Conservation (phyloP, 2,329 filamentous ascomycete genomes). For the Fusarium albosuccineum region DNA sequence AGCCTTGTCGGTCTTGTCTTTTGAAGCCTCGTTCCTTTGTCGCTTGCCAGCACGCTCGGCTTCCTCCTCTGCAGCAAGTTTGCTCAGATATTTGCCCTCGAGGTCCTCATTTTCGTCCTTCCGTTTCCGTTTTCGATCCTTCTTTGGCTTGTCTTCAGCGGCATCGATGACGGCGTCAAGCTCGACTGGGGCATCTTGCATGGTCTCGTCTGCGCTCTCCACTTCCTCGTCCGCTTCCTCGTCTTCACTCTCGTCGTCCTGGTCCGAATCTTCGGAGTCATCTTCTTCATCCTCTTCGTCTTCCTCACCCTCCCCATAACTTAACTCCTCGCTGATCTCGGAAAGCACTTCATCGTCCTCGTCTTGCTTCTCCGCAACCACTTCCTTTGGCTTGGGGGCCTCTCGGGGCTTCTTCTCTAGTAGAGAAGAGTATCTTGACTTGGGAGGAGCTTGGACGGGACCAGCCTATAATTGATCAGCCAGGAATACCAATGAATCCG, state of each 20-base stretch:
- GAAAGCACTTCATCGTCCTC: constrained; percentile 52
- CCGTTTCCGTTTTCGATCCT: constrained; percentile 74
- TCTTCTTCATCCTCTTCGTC: constrained; percentile 44
- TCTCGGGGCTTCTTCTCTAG: constrained; percentile 52
- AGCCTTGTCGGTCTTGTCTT: constrained; percentile 46
- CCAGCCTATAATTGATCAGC: constrained; percentile 58
- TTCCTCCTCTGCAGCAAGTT: constrained; percentile 71
- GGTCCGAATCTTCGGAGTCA: constrained; percentile 44
- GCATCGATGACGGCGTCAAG: constrained; percentile 54
- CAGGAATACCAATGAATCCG: constrained; percentile 13
- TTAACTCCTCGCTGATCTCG: constrained; percentile 51
- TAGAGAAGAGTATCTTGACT: constrained; percentile 59
- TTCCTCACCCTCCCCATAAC: constrained; percentile 50
- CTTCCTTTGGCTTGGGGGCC: constrained; percentile 36
- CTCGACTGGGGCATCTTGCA: constrained; percentile 51
- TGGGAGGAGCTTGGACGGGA: constrained; percentile 61
- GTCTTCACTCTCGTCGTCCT: constrained; percentile 42
- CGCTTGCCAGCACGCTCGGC: constrained; percentile 69
- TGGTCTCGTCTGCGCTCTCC: constrained; percentile 55
- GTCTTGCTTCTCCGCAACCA: constrained; percentile 48
- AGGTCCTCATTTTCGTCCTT: constrained; percentile 77
- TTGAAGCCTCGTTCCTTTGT: constrained; percentile 56
- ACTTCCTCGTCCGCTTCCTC: constrained; percentile 51
- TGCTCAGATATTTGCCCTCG: constrained; percentile 77
- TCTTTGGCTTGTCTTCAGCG: constrained; percentile 52